Evolutionary conservation across 495 filamentous ascomycete species (phyloP).

Genomic region (Tirmania nivea): DNA sequence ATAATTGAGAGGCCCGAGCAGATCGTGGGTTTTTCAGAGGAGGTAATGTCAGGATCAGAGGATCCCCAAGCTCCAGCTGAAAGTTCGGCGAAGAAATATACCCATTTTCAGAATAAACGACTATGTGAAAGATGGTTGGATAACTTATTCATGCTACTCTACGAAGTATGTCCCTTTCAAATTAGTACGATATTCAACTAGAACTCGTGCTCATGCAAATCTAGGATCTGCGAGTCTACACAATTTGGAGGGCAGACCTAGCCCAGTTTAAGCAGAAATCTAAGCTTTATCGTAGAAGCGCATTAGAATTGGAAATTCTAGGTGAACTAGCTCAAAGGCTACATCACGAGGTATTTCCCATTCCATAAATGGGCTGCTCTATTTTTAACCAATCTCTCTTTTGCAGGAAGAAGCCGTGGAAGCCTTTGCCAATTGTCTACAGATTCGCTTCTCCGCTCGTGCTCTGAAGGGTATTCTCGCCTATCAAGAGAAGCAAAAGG

Average conservation of each 20-base stretch:
- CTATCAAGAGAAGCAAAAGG: slow-evolving; percentile 48
- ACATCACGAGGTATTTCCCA: slow-evolving; percentile 34
- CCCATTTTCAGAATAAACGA: slow-evolving; percentile 76
- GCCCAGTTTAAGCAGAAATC: slow-evolving; percentile 74
- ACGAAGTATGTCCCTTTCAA: slow-evolving; percentile 32
- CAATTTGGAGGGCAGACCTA: slow-evolving; percentile 96
- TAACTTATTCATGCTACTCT: slow-evolving; percentile 97
- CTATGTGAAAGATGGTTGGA: slow-evolving; percentile 96
- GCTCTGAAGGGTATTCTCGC: slow-evolving; percentile 67
- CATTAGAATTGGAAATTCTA: slow-evolving; percentile 95
- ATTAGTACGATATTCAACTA: background rate
- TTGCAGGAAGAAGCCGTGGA: slow-evolving; percentile 63
- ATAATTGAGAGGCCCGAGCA: slow-evolving; percentile 62
- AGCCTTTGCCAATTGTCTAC: slow-evolving; percentile 67
- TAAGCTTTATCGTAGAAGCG: slow-evolving; percentile 81
- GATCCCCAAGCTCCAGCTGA: slow-evolving; percentile 18
- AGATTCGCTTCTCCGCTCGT: slow-evolving; percentile 68
- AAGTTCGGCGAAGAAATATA: slow-evolving; percentile 32
- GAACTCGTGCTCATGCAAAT: background rate
- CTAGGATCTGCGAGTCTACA: slow-evolving; percentile 78
- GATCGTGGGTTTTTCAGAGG: slow-evolving; percentile 58
- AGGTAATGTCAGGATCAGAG: slow-evolving; percentile 33
- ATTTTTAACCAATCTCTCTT: background rate
- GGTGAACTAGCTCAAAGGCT: slow-evolving; percentile 80
- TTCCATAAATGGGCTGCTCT: background rate